A percentile compares a stretch with the other conserved stretches of the same genome.
Conservation (phyloP, 2,329 filamentous ascomycete genomes). For the Colletotrichum lini region DNA sequence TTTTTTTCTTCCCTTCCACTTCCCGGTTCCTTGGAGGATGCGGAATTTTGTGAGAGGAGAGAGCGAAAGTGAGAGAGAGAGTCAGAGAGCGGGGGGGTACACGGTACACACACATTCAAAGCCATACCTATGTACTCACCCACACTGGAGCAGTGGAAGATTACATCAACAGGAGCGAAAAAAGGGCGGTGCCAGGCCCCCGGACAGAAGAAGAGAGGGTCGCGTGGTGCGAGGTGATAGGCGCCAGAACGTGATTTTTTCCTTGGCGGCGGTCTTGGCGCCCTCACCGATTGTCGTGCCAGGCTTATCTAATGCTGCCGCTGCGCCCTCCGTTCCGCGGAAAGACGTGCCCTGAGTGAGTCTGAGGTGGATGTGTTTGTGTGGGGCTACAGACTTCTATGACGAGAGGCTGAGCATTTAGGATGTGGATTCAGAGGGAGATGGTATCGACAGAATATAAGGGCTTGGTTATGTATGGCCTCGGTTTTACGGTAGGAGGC, state of each 20-base stretch:
- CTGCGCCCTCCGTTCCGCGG: neutral
- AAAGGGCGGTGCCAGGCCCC: constrained; percentile 1
- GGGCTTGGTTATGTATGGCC: too few relatives aligned
- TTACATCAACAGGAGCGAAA: constrained; percentile 39
- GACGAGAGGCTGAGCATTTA: too few relatives aligned
- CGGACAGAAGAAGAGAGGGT: constrained; percentile 14
- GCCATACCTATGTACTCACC: neutral
- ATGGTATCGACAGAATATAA: too few relatives aligned
- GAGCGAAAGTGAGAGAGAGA: neutral
- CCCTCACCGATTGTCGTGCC: constrained; percentile 18
- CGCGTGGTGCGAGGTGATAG: constrained; percentile 41
- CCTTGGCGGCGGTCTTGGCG: constrained; percentile 37
- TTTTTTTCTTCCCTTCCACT: neutral
- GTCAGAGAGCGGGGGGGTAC: neutral
- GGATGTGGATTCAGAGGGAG: too few relatives aligned
- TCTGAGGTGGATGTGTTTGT: neutral
- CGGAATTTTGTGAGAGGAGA: constrained; percentile 6
- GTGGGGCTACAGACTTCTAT: too few relatives aligned
- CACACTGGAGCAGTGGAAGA: constrained; percentile 3
- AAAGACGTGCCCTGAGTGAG: neutral
- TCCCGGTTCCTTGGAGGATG: neutral
- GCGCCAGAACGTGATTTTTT: constrained; percentile 16
- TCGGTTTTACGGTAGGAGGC: too few relatives aligned
- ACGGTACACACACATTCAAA: neutral
- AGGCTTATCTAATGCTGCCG: neutral